These are phyloP conservation scores for Salix koriyanagi DNA, from an alignment of 345 rosid species.

Conservation along the genomic window DNA sequence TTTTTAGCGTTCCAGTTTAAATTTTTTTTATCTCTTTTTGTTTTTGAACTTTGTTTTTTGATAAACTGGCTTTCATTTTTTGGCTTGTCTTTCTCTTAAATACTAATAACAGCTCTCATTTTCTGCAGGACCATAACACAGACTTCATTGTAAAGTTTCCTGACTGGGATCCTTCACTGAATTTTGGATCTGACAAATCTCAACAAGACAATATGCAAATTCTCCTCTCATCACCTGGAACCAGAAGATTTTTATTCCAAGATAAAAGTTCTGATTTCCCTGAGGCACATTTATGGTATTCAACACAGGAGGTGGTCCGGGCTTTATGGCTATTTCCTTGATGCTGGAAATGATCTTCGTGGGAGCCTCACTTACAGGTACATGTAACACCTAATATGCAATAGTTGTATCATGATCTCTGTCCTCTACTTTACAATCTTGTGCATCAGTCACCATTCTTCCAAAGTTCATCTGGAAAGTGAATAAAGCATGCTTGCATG, in stretches of 20 bases:
- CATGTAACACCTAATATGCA: not conserved
- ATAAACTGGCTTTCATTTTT: not conserved
- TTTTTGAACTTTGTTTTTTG: not conserved
- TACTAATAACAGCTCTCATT: not conserved
- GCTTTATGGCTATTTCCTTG: slow-evolving; percentile 69
- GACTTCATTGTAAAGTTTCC: slow-evolving; percentile 91
- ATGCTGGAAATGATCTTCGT: slow-evolving; percentile 56
- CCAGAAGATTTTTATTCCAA: slow-evolving; percentile 55
- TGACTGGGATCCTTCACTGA: slow-evolving; percentile 72
- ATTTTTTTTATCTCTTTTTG: not conserved
- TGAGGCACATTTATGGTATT: slow-evolving; percentile 84
- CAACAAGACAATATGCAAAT: slow-evolving; percentile 31
- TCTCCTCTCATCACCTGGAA: slow-evolving; percentile 22
- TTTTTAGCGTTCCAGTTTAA: too few relatives aligned
- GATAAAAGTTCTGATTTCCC: slow-evolving; percentile 45
- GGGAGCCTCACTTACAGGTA: slow-evolving; percentile 81
- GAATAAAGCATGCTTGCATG: too few relatives aligned
- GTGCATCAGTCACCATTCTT: too few relatives aligned
- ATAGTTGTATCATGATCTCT: not conserved
- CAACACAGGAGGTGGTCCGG: slow-evolving; percentile 46
- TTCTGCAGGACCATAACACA: slow-evolving; percentile 76
- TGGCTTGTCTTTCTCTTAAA: not conserved
- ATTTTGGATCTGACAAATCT: slow-evolving; percentile 22
- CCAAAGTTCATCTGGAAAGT: too few relatives aligned
- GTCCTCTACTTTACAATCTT: too few relatives aligned